A percentile compares a stretch with the other conserved stretches of the same genome.
phyloP scores from a whole-genome alignment of 23 red algal genomes.

The Gracilaria vermiculophylla region DNA sequence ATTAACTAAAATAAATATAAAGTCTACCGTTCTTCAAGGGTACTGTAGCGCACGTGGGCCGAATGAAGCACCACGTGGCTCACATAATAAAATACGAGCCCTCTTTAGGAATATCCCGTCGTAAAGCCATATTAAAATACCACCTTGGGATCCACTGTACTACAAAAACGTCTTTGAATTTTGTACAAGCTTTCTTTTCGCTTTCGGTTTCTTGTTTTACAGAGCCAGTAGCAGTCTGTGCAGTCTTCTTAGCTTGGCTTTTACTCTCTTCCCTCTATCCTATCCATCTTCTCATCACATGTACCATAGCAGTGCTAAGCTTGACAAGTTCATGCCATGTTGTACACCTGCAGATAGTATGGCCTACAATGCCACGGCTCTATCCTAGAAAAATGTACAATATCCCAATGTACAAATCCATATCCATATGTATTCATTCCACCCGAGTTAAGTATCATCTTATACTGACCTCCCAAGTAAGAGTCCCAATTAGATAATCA shows the following conservation, averaged over 20 bases:
- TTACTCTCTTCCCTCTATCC: background rate
- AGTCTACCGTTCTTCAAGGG: too few species aligned
- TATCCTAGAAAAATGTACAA: slow-evolving; percentile 58
- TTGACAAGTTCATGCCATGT: slow-evolving; percentile 83
- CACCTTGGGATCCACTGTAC: too few species aligned
- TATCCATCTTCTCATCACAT: slow-evolving; percentile 40
- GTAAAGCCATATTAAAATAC: too few species aligned
- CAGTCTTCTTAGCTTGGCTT: background rate
- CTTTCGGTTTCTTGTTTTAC: background rate
- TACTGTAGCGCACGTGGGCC: too few species aligned
- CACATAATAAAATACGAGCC: too few species aligned
- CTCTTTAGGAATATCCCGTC: too few species aligned
- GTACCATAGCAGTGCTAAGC: slow-evolving; percentile 94
- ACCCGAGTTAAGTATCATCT: slow-evolving; percentile 85
- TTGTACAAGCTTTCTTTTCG: background rate
- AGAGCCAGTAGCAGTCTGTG: background rate
- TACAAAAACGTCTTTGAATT: background rate
- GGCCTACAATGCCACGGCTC: slow-evolving; percentile 77
- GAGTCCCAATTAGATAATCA: slow-evolving; percentile 93
- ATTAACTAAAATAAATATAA: too few species aligned
- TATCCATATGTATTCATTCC: slow-evolving; percentile 73
- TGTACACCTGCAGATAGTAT: slow-evolving; percentile 89
- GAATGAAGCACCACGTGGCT: too few species aligned
- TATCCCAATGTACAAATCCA: slow-evolving; percentile 78
- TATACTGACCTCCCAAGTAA: slow-evolving; percentile 90